Percentiles rank a stretch among this genome's conserved stretches.
phyloP scores from a whole-genome alignment of 345 rosid species.

The Pugionium dolabratum region DNA sequence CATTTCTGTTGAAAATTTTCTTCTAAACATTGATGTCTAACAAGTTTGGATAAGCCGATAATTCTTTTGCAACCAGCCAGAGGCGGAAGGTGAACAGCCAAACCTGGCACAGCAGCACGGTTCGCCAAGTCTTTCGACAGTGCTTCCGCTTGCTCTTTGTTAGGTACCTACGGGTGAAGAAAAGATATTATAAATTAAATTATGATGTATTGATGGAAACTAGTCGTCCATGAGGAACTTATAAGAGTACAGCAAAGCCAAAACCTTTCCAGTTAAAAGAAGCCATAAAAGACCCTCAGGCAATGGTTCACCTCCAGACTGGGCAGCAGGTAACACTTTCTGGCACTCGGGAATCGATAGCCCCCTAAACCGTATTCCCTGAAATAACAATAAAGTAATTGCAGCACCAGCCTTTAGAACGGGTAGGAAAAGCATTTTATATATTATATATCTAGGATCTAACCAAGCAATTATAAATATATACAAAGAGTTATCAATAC shows the following conservation, averaged over 20 bases:
- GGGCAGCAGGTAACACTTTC: slow-evolving; percentile 77
- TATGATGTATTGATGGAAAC: neutral
- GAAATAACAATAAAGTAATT: slow-evolving; percentile 22
- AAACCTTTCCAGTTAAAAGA: slow-evolving; percentile 93
- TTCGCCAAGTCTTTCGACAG: slow-evolving; percentile 71
- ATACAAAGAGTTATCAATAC: slow-evolving; percentile 33
- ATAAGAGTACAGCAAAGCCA: neutral
- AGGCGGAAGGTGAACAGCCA: slow-evolving; percentile 22
- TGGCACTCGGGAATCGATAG: slow-evolving; percentile 95
- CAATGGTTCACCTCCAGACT: slow-evolving; percentile 85
- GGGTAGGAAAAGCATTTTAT: neutral
- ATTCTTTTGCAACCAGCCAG: slow-evolving; percentile 14
- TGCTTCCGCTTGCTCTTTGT: slow-evolving; percentile 79
- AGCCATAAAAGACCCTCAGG: slow-evolving; percentile 99
- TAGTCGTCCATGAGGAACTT: too few relatives aligned
- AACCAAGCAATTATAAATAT: too few relatives aligned
- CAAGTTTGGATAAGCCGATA: slow-evolving; percentile 15
- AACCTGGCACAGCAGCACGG: slow-evolving; percentile 90
- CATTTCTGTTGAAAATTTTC: neutral
- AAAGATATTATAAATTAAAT: too few relatives aligned
- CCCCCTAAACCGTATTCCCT: slow-evolving; percentile 95
- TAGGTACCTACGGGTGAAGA: slow-evolving; percentile 50
- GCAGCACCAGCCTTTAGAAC: neutral
- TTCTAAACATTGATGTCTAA: slow-evolving; percentile 8
- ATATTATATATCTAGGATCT: neutral